Evolutionary conservation across 2,329 filamentous ascomycete genomes (phyloP), one percentile per base, ranked within the genome.

Genomic region (Aspergillus tubingensis): DNA sequence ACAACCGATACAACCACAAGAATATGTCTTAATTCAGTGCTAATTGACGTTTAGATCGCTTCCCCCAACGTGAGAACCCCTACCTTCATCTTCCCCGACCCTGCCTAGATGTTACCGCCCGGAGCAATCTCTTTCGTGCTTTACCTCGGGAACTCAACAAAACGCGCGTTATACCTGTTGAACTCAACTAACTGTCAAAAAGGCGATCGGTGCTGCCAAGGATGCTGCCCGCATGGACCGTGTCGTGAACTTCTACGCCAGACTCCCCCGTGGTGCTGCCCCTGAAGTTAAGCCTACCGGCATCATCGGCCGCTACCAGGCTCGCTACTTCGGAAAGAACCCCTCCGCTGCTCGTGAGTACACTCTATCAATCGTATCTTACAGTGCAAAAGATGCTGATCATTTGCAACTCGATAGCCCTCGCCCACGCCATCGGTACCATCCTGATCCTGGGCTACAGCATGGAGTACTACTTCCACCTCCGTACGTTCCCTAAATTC

Each of bases 401-500:
- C 38, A 60, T 65, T 27, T 15, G 10, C 41, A 65, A 65, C 64
- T 52, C 21, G 52, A 72, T 72, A 99, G 95, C 95, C 67, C 86
- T 99, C 75, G 84, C 96, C 72, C 95, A 99, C 81, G 85, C 88
- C 72, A 89, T 99, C 72, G 88, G 85, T 70, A 83, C 87, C 76
- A 82, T 99, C 65, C 82, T 96, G 68, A 80, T 87, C 68, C 77
- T 98, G 70, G 94, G 95, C 74, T 99, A 99, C 81, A 91, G 90
- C 72, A 92, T 98, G 83, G 93, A 96, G 84, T 99, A 99, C 89
- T 98, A 99, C 87, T 98, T 96, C 91, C 96, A 99, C 83, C 86
- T 99, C 75, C 92, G 95, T 99, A 88, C 81, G 91, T 88, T 30
- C 48, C 23, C 50, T 44, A 15, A 11, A 58, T 59, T 53, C 19